These are phyloP conservation scores for Sporothrix inflata DNA, from an alignment of 2,329 filamentous ascomycete genomes.

Conservation along the genomic window DNA sequence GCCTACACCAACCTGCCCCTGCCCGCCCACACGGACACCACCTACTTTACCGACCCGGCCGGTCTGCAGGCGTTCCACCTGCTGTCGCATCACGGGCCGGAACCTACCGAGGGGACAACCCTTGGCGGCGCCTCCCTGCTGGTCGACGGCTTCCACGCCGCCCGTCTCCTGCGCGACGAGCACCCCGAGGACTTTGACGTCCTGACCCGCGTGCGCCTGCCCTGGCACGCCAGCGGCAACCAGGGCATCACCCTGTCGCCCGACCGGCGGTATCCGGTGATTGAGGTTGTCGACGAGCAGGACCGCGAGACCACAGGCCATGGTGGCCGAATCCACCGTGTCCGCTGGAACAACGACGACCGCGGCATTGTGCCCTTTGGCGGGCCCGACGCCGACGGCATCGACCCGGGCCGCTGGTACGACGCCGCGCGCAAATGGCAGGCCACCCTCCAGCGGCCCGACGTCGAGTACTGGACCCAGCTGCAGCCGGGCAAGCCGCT, in stretches of 20 bases:
- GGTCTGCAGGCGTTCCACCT: slow-evolving; percentile 93
- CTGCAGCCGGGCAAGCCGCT: slow-evolving; percentile 76
- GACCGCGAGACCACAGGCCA: slow-evolving; percentile 27
- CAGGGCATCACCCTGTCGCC: slow-evolving; percentile 79
- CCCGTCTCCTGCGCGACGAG: slow-evolving; percentile 58
- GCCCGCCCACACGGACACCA: slow-evolving; percentile 88
- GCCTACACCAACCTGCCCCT: slow-evolving; percentile 88
- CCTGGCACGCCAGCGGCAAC: slow-evolving; percentile 89
- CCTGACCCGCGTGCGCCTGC: slow-evolving; percentile 62
- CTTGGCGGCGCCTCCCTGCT: slow-evolving; percentile 78
- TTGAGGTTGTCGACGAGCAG: slow-evolving; percentile 58
- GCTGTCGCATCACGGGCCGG: slow-evolving; percentile 71
- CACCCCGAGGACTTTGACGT: slow-evolving; percentile 59
- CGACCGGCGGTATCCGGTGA: slow-evolving; percentile 68
- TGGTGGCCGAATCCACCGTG: slow-evolving; percentile 50
- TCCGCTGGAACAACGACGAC: slow-evolving; percentile 95
- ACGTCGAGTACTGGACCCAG: slow-evolving; percentile 78
- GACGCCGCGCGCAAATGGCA: slow-evolving; percentile 75
- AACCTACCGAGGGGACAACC: slow-evolving; percentile 24
- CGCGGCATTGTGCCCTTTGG: slow-evolving; percentile 68
- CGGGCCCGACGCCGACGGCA: slow-evolving; percentile 40
- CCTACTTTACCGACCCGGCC: slow-evolving; percentile 91
- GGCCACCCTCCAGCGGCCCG: slow-evolving; percentile 64
- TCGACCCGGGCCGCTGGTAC: slow-evolving; percentile 70
- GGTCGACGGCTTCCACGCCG: slow-evolving; percentile 83